Base-by-base conservation (phyloP, 495 filamentous ascomycete species). In the Talaromyces liani region DNA sequence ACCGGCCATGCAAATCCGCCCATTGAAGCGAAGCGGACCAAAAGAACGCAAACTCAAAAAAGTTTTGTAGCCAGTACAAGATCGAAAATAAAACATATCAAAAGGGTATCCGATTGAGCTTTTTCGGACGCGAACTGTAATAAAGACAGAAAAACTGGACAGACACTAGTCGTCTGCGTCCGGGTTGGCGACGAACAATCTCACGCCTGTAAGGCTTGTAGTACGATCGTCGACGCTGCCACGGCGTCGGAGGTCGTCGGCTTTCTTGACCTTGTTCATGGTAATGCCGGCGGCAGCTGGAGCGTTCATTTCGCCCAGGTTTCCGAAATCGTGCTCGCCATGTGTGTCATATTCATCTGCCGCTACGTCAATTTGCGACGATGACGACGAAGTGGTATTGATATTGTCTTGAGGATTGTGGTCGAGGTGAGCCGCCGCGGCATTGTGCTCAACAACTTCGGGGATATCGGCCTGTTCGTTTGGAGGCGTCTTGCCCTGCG, bases 191-290 rank as follows among this genome's bases (percentile, higher is more conserved):
- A 98, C 93, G 67, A 91, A 97, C 62, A 98, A 77, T 61, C 92
- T 84, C 20, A 88, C 90, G 3, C 82, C 71, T 34, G 90, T 92
- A 87, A 96, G 92, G 4, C 87, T 87, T 64, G 82, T 86, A 24
- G 90, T 91, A 69, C 90, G 83, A 74, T 98, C 94, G 72, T 98
- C 95, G 58, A 98, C 92, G 72, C 94, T 98, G 9, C 93, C 94
- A 66, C 91, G 82, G 63, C 93, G 85, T 70, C 84, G 81, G 39
- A 96, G 76, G 39, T 96, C 92, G 10, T 92, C 91, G 1, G 84
- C 79, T 62, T 81, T 88, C 72, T 88, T 88, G 58, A 85, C 82
- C 67, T 89, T 88, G 70, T 89, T 82, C 20, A 83, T 82, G 60
- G 85, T 77, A 3, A 81, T 71, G 18, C 65, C 63, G 18, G 71